Evolutionary conservation across 768 basidiomycete species (phyloP), one percentile per base, ranked within the genome.

Genomic region (Boletus speciosus): DNA sequence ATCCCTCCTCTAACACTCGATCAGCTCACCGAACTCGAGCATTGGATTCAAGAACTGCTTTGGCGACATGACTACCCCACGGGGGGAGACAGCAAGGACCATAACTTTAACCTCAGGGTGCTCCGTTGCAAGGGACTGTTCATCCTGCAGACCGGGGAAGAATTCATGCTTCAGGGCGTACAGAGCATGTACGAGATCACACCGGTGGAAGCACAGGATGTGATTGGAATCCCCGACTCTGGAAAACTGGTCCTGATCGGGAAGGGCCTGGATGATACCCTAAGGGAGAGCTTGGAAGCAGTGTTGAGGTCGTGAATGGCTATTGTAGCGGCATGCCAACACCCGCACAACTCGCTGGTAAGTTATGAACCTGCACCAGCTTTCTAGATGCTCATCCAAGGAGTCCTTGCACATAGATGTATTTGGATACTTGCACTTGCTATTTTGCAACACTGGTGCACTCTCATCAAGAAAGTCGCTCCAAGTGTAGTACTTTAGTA

Each of bases 211-310:
- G 70, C 66, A 39, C 68, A 67, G 52, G 72, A 68, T 8, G 44
- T 62, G 21, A 50, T 82, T 25, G 84, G 80, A 2, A 66, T 85
- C 35, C 81, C 82, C 0, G 80, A 82, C 45, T 70, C 71, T 15
- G 92, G 93, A 25, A 96, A 95, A 72, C 66, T 96, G 23, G 90
- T 95, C 3, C 78, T 96, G 54, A 95, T 96, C 43, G 93, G 93
- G 11, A 90, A 87, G 65, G 89, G 90, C 2, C 68, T 96, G 40
- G 76, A 80, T 54, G 78, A 80, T 55, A 61, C 52, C 12, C 82
- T 88, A 41, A 74, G 82, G 52, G 59, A 63, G 56, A 88, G 84
- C 65, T 70, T 91, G 16, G 72, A 79, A 60, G 59, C 50, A 5
- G 49, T 59, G 25, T 32, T 69, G 23, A 48, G 44, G 25, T 35